These are phyloP conservation scores for Ambrosiella xylebori DNA, from an alignment of 2,329 filamentous ascomycete species.

Conservation along the genomic window DNA sequence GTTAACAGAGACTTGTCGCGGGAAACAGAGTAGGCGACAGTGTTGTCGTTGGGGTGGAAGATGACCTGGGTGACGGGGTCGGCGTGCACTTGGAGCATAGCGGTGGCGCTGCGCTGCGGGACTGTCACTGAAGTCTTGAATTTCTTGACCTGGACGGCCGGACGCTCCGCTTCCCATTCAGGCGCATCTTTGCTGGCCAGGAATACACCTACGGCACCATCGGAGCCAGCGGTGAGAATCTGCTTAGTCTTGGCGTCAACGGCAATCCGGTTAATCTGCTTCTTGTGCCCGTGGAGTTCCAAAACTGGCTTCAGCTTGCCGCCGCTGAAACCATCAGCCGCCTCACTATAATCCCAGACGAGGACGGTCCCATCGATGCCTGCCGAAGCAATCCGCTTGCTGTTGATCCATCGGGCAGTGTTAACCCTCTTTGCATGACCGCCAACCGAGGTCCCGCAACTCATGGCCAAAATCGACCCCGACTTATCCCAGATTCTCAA, in stretches of 20 bases:
- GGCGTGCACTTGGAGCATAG: conserved; percentile 54
- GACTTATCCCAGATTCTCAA: conserved; percentile 80
- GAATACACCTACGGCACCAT: conserved; percentile 79
- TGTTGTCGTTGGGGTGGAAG: conserved; percentile 72
- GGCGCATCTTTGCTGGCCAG: conserved; percentile 63
- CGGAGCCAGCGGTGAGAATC: conserved; percentile 70
- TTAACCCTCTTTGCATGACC: conserved; percentile 66
- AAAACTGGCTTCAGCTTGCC: conserved; percentile 57
- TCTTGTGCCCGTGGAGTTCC: conserved; percentile 70
- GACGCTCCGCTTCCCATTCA: conserved; percentile 48
- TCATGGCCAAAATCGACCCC: conserved; percentile 67
- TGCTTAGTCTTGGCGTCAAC: conserved; percentile 55
- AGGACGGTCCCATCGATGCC: conserved; percentile 73
- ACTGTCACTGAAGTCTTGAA: conserved; percentile 29
- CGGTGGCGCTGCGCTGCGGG: conserved; percentile 61
- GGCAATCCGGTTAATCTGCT: conserved; percentile 55
- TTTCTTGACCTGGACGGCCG: conserved; percentile 29
- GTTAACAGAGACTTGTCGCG: conserved; percentile 85
- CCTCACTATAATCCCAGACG: conserved; percentile 74
- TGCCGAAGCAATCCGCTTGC: conserved; percentile 58
- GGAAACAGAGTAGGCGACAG: conserved; percentile 79
- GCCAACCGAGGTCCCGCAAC: conserved; percentile 45
- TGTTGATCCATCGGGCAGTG: conserved; percentile 65
- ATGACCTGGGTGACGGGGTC: conserved; percentile 60
- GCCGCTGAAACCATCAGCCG: conserved; percentile 41